Evolutionary conservation across 1,139 yeast genomes (phyloP).

Genomic region (Taphrina populina): DNA sequence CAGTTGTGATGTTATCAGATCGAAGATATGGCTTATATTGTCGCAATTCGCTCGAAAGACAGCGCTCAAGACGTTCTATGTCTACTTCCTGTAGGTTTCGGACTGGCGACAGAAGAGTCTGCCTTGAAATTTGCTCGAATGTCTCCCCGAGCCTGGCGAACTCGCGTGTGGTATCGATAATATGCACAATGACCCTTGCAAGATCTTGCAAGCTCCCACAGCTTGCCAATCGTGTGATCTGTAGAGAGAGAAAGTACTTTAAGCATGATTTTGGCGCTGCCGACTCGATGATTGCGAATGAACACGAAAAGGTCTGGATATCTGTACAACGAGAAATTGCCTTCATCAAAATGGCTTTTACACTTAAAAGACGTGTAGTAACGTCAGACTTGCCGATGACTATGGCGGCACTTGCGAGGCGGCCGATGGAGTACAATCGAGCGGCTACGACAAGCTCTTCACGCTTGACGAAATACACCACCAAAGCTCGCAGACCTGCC

Average conservation of each 20-base stretch:
- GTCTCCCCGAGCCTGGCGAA: slow-evolving; percentile 7
- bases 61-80: not conserved
- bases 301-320: slow-evolving; percentile 3
- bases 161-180: slow-evolving; percentile 1
- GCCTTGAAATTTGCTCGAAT: not conserved
- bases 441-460: slow-evolving; percentile 10
- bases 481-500: slow-evolving; percentile 7
- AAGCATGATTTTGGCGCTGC: slow-evolving; percentile 10
- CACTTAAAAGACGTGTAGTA: not conserved
- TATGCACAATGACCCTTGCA: not conserved
- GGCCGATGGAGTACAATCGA: slow-evolving; percentile 6
- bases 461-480: not conserved
- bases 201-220: not conserved
- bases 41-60: slow-evolving; percentile 1
- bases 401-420: not conserved
- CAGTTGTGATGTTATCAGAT: not conserved
- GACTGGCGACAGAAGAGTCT: not conserved
- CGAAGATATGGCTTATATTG: slow-evolving; percentile 12
- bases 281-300: slow-evolving; percentile 10
- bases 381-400: not conserved
- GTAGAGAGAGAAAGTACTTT: slow-evolving; percentile 16
- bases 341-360: not conserved
- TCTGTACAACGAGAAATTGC: not conserved
- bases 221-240: not conserved
- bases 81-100: slow-evolving; percentile 11